Evolutionary conservation across 306 rosid species (phyloP).

Genomic region (Astragalus glycyphyllos): DNA sequence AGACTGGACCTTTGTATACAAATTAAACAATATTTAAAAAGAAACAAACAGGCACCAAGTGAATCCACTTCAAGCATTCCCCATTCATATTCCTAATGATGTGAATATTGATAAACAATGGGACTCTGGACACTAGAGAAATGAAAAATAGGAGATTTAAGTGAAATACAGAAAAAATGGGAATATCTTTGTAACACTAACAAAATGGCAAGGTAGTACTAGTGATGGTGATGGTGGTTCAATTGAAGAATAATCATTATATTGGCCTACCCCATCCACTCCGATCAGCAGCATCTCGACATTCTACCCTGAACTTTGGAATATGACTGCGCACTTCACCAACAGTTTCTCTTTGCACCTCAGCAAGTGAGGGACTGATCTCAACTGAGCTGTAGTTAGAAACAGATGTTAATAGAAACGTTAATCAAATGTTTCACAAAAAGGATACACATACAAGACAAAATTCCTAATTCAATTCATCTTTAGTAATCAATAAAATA

Average conservation of each 20-base stretch:
- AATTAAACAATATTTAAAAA: slow-evolving; percentile 6
- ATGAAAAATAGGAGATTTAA: slow-evolving; percentile 2
- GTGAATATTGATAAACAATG: background rate
- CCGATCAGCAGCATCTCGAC: slow-evolving; percentile 85
- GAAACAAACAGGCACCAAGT: background rate
- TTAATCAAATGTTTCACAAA: slow-evolving; percentile 6
- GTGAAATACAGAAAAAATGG: background rate
- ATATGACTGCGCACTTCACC: slow-evolving; percentile 78
- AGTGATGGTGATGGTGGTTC: background rate
- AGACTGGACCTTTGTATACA: slow-evolving; percentile 13
- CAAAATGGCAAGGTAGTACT: background rate
- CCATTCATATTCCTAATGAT: slow-evolving; percentile 16
- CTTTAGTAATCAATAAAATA: slow-evolving; percentile 28
- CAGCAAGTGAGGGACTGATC: slow-evolving; percentile 89
- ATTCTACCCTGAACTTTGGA: slow-evolving; percentile 82
- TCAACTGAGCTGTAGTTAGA: slow-evolving; percentile 83
- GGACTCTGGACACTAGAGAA: slow-evolving; percentile 7
- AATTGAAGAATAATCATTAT: slow-evolving; percentile 5
- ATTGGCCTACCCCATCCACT: slow-evolving; percentile 85
- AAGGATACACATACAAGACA: background rate
- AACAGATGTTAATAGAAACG: slow-evolving; percentile 38
- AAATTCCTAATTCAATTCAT: slow-evolving; percentile 21
- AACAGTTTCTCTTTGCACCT: slow-evolving; percentile 85
- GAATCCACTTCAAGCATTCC: slow-evolving; percentile 27
- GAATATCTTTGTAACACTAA: background rate